Base-by-base conservation (phyloP, 2,329 filamentous ascomycete species). In the Cyphellophora attinorum region DNA sequence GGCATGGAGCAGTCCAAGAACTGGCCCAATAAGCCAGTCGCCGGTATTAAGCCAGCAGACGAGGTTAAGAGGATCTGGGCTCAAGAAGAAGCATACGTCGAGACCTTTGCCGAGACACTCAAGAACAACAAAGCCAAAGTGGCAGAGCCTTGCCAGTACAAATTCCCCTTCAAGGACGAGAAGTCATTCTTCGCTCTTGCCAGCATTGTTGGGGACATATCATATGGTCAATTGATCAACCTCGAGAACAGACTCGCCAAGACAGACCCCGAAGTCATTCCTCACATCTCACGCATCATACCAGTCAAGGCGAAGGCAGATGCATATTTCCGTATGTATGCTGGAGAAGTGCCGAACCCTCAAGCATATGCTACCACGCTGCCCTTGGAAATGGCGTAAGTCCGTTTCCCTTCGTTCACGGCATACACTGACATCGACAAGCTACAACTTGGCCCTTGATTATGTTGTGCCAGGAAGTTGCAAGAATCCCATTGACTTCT, bases 291-390 rank as follows among this genome's bases (percentile, higher is more conserved):
- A n/a, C 46, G 41, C 10, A 53, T 55, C 25, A 29, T 54, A 11
- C 47, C 51, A 1, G 47, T 53, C 18, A 51, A 55, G 29, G 46
- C 52, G 6, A 47, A 51, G 16, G 51, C 54, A 17, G 50, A 54
- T 31, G 37, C 51, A 11, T 53, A 47, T 31, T 48, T 55, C 37
- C 49, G 52, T 17, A 37, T 49, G n/a, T 45, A 41, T 6, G 39
- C 46, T 5, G 42, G 45, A 13, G 49, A 41, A n/a, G 45, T 50
- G 11, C 52, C 52, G 1, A 54, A 54, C 34, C 52, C 52, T 3
- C 48, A 44, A 13, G 33, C 49, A 13, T 52, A 52, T 39, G 52
- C 54, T 27, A 53, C 50, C 3, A 37, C 40, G 6, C n/a, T 25
- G 21, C 21, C 21, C n/a, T n/a, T 25, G 21, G 21, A 25, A 25